A percentile compares a stretch with the other conserved stretches of the same genome.
Conservation (phyloP, 2,329 filamentous ascomycete species). For the Calonectria henricotiae region DNA sequence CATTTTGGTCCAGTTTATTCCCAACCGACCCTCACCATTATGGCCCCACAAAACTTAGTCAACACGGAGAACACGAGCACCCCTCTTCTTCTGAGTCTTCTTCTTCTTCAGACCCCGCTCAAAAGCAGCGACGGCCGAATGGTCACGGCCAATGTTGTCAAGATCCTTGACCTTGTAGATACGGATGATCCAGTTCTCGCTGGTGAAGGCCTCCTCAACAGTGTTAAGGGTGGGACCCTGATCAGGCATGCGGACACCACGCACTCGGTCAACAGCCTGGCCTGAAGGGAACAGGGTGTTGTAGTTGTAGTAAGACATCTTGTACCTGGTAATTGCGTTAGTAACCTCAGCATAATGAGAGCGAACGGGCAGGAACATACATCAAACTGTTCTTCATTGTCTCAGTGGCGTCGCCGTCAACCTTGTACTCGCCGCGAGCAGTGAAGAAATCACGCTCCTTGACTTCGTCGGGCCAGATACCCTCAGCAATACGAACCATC, state of each 20-base stretch:
- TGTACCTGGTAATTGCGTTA: constrained; percentile 81
- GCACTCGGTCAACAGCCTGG: constrained; percentile 92
- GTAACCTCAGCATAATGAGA: constrained; percentile 6
- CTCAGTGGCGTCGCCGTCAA: constrained; percentile 93
- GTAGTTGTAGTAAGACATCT: constrained; percentile 99
- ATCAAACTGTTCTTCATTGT: constrained; percentile 99
- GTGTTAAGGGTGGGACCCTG: constrained; percentile 89
- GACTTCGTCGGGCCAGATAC: constrained; percentile 99
- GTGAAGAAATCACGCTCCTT: constrained; percentile 99
- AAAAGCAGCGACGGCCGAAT: constrained; percentile 79
- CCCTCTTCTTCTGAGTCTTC: constrained; percentile 81
- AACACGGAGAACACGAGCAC: constrained; percentile 79
- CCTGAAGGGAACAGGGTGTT: constrained; percentile 91
- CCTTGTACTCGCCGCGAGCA: constrained; percentile 90
- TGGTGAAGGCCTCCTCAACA: constrained; percentile 97
- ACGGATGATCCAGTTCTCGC: constrained; percentile 99
- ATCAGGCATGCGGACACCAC: constrained; percentile 84
- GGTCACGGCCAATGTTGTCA: constrained; percentile 94
- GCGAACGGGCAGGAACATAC: constrained; percentile 70
- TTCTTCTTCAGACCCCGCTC: constrained; percentile 89
- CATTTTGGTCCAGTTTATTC: constrained; percentile 46
- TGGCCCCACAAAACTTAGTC: constrained; percentile 69
- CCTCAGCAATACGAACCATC: constrained; percentile 99
- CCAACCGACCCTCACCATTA: constrained; percentile 38
- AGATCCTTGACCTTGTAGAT: constrained; percentile 99